These are phyloP conservation scores for Tetrapisispora nanseiensis DNA, from an alignment of 805 yeast genomes.

Conservation along the genomic window DNA sequence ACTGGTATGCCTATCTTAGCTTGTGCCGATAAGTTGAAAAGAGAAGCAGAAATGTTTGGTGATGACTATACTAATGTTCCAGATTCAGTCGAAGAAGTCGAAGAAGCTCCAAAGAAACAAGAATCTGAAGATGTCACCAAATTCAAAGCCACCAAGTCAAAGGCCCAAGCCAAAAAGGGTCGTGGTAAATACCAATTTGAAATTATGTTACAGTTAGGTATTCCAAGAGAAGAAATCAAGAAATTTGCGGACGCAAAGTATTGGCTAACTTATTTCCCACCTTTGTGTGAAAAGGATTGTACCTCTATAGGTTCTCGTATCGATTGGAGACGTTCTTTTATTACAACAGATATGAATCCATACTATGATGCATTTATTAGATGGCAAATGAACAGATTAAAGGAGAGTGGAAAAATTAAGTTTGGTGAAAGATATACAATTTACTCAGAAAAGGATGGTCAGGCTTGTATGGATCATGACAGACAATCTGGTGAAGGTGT, in stretches of 20 bases:
- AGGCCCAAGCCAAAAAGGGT: constrained; percentile 90
- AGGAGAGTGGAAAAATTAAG: constrained; percentile 81
- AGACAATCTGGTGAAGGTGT: constrained; percentile 96
- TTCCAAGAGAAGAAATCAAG: constrained; percentile 69
- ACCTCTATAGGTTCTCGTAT: constrained; percentile 79
- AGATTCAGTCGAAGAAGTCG: constrained; percentile 36
- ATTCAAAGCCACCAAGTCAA: constrained; percentile 85
- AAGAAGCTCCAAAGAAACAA: constrained; percentile 22
- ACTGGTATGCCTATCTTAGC: constrained; percentile 98
- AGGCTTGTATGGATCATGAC: constrained; percentile 99
- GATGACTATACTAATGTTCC: constrained; percentile 63
- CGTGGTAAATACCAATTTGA: constrained; percentile 91
- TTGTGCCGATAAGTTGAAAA: constrained; percentile 85
- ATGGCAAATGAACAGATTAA: constrained; percentile 92
- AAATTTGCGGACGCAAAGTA: constrained; percentile 86
- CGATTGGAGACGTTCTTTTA: constrained; percentile 95
- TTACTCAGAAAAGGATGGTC: constrained; percentile 96
- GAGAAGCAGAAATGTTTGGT: constrained; percentile 91
- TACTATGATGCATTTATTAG: constrained; percentile 90
- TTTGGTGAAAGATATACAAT: constrained; percentile 97
- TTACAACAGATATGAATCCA: constrained; percentile 91
- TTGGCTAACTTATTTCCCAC: constrained; percentile 92
- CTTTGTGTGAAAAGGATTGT: constrained; percentile 74
- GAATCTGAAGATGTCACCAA: constrained; percentile 74
- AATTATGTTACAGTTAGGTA: constrained; percentile 91